phyloP scores from a whole-genome alignment of 2,329 filamentous ascomycete species.

The Beauveria bassiana region DNA sequence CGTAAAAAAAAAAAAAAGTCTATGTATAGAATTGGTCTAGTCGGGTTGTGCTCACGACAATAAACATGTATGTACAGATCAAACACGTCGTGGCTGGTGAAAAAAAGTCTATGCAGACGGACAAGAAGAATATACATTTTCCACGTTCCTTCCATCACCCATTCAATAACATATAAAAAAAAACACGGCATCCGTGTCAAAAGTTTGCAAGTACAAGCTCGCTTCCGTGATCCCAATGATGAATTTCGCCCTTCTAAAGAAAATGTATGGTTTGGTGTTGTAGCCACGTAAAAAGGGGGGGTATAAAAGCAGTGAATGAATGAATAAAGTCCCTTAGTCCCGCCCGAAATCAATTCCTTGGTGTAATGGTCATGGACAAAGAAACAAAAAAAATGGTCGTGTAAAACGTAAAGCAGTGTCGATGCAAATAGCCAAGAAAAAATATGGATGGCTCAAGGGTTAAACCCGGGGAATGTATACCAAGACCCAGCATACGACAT shows the following conservation, averaged over 20 bases:
- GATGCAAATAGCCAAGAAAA: not conserved
- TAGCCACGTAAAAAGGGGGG: not conserved
- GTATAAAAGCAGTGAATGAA: not conserved
- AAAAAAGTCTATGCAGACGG: not conserved
- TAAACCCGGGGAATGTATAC: not conserved
- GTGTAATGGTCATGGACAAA: not conserved
- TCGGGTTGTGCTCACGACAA: not conserved
- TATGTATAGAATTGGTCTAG: not conserved
- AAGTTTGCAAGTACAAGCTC: not conserved
- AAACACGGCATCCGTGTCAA: not conserved
- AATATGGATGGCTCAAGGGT: not conserved
- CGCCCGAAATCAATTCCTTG: not conserved
- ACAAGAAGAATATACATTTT: not conserved
- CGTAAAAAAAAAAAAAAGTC: not conserved
- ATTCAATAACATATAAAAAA: not conserved
- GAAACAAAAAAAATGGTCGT: not conserved
- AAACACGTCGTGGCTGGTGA: not conserved
- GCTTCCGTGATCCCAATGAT: constrained; percentile 1
- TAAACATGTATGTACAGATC: not conserved
- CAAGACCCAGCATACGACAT: too few relatives aligned
- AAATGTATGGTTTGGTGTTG: not conserved
- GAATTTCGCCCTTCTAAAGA: not conserved
- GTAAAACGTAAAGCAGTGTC: not conserved
- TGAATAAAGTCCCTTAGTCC: too few relatives aligned
- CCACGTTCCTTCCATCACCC: not conserved